Base-by-base conservation (phyloP, 2,329 filamentous ascomycete species). In the Monilinia aucupariae region DNA sequence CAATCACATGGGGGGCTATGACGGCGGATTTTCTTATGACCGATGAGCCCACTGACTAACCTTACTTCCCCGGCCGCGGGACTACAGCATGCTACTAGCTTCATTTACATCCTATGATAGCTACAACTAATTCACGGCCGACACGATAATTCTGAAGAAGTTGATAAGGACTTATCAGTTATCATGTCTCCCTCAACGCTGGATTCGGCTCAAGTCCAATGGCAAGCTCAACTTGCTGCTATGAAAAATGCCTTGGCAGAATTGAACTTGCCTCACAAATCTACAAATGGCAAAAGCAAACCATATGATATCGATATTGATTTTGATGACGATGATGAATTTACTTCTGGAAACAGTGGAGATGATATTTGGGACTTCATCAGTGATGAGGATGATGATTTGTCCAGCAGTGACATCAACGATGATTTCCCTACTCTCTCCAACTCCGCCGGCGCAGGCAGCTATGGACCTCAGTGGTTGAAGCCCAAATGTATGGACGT, bases 331-430 rank as follows among this genome's bases (percentile, higher is more conserved):
- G 87, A 90, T 45, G 79, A 83, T 37, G 79, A 80, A 34, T 66
- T 71, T 50, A 69, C 68, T 17, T 83, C 81, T 2, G 84, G 84
- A 6, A 85, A 83, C 50, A 85, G 83, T 22, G 84, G 85, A 6
- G 89, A 93, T 64, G 92, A 97, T 76, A 87, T 97, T 12, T 97
- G 93, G 93, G 92, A 97, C 74, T 86, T 96, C 64, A 91, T 96
- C 71, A 91, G 87, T 64, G 88, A 92, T 58, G 82, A 82, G 55
- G 87, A 89, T 30, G 85, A 85, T 25, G 87, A 87, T 62, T 80
- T 83, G 9, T 80, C 83, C 73, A 88, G 84, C 71, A 88, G 85
- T 69, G 89, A 90, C 66, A 77, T 85, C 37, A 83, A 87, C 54
- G 77, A 81, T 49, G 77, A 76, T 27, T 69, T 69, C 9, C 71